A percentile compares a stretch with the other conserved stretches of the same genome.
These are phyloP conservation scores for Pyrenophora seminiperda DNA, from an alignment of 2,329 filamentous ascomycete species.

Conservation along the genomic window DNA sequence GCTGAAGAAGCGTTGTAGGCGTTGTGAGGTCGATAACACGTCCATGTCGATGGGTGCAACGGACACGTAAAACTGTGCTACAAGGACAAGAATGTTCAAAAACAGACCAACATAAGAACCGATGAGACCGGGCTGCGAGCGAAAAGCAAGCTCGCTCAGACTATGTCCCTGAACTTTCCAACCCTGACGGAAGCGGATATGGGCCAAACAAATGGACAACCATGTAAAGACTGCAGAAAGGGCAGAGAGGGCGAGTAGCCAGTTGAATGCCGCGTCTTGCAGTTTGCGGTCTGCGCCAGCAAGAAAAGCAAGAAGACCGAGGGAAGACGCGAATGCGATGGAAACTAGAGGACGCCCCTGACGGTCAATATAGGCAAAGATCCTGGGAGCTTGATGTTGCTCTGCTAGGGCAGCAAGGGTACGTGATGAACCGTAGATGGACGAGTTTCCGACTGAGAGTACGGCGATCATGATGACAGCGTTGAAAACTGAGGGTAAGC, in stretches of 20 bases:
- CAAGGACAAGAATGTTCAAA: conserved; percentile 76
- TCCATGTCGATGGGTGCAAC: conserved; percentile 72
- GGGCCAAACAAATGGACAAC: conserved; percentile 67
- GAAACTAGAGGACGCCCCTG: conserved; percentile 64
- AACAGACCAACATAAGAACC: conserved; percentile 81
- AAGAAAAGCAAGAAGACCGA: conserved; percentile 66
- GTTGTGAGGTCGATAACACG: conserved; percentile 50
- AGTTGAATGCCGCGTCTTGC: conserved; percentile 60
- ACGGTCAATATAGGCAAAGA: conserved; percentile 66
- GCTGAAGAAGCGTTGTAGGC: conserved; percentile 73
- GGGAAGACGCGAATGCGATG: conserved; percentile 58
- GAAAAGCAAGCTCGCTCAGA: conserved; percentile 80
- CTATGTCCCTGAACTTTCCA: conserved; percentile 66
- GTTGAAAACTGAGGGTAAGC: conserved; percentile 89
- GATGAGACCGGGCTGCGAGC: conserved; percentile 74
- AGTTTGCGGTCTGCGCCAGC: conserved; percentile 49
- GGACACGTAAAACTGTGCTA: conserved; percentile 88
- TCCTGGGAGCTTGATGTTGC: conserved; percentile 64
- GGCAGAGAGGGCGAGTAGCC: conserved; percentile 73
- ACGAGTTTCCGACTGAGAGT: conserved; percentile 87
- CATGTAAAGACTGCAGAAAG: conserved; percentile 77
- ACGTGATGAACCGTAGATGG: conserved; percentile 88
- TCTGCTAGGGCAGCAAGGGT: conserved; percentile 89
- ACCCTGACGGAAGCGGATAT: conserved; percentile 66
- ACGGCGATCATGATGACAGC: conserved; percentile 91